Conservation (phyloP, 1,284 basidiomycete genomes). For the Schizophyllum amplum region DNA sequence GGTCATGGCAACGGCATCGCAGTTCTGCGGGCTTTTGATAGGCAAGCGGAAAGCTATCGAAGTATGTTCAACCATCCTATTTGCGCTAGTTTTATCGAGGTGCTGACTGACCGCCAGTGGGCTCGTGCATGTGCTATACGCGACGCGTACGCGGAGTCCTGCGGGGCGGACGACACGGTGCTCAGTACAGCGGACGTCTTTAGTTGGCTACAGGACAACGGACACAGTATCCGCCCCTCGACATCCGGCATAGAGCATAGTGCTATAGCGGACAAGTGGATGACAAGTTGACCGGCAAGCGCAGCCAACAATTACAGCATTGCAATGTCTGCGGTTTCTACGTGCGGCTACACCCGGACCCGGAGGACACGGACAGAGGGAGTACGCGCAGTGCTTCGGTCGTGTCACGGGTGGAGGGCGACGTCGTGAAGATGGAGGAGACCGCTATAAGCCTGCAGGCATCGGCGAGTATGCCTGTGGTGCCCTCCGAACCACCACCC, state of each 20-base stretch:
- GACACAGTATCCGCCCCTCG: not conserved
- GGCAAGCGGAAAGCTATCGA: conserved; percentile 13
- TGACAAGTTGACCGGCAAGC: not conserved
- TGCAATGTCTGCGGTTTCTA: not conserved
- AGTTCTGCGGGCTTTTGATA: conserved; percentile 10
- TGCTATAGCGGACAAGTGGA: not conserved
- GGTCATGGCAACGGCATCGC: conserved; percentile 5
- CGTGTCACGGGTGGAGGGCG: too few species aligned
- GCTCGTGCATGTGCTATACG: conserved; percentile 12
- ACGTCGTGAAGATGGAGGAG: not conserved
- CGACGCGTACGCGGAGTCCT: conserved; percentile 10
- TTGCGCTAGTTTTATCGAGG: not conserved
- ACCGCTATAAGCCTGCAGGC: not conserved
- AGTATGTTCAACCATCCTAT: conserved; percentile 1
- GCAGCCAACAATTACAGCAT: not conserved
- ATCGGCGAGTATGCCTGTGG: not conserved
- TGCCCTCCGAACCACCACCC: not conserved
- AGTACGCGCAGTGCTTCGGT: not conserved
- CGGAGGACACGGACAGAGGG: not conserved
- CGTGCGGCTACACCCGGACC: not conserved
- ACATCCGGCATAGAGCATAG: not conserved
- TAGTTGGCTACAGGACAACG: conserved; percentile 12
- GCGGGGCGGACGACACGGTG: conserved; percentile 10
- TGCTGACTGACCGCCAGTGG: conserved; percentile 7
- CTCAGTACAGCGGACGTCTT: conserved; percentile 13